Percentiles rank a stretch among this genome's conserved stretches.
Evolutionary conservation across 805 yeast species (phyloP).

Genomic region (Sugiyamaella valdiviana): DNA sequence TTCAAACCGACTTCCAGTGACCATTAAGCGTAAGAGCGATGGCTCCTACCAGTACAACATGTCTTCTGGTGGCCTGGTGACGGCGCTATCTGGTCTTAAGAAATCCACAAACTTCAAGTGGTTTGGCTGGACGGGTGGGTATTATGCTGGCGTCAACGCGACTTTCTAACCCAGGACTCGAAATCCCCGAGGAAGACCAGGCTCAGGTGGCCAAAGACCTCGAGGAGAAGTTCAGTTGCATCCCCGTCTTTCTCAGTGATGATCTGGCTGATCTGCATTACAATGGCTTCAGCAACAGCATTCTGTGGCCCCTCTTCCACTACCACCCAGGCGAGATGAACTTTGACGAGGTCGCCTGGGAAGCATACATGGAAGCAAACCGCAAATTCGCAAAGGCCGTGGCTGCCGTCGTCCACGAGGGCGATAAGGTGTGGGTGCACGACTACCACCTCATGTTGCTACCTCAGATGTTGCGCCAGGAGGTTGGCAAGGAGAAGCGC

Average conservation of each 20-base stretch:
- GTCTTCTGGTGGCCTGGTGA: conserved; percentile 97
- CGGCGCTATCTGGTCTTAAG: conserved; percentile 88
- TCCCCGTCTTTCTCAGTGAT: conserved; percentile 83
- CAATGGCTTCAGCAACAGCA: conserved; percentile 91
- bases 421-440: conserved; percentile 94
- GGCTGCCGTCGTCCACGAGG: conserved; percentile 61
- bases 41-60: conserved; percentile 75
- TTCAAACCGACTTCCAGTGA: conserved; percentile 92
- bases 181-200: conserved; percentile 72
- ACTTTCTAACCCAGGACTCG: conserved; percentile 36
- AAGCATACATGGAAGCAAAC: conserved; percentile 93
- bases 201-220: conserved; percentile 63
- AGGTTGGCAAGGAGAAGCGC: conserved; percentile 35
- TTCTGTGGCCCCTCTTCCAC: conserved; percentile 96
- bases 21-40: conserved; percentile 57
- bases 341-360: conserved; percentile 97
- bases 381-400: conserved; percentile 70
- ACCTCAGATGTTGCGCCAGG: conserved; percentile 77
- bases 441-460: conserved; percentile 95
- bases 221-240: conserved; percentile 72
- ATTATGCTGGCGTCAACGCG: neutral
- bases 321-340: conserved; percentile 99
- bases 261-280: conserved; percentile 92
- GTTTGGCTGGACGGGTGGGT: conserved; percentile 93
- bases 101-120: conserved; percentile 81